Evolutionary conservation across 2,329 filamentous ascomycete species (phyloP).

Genomic region (Alternaria ventricosa): DNA sequence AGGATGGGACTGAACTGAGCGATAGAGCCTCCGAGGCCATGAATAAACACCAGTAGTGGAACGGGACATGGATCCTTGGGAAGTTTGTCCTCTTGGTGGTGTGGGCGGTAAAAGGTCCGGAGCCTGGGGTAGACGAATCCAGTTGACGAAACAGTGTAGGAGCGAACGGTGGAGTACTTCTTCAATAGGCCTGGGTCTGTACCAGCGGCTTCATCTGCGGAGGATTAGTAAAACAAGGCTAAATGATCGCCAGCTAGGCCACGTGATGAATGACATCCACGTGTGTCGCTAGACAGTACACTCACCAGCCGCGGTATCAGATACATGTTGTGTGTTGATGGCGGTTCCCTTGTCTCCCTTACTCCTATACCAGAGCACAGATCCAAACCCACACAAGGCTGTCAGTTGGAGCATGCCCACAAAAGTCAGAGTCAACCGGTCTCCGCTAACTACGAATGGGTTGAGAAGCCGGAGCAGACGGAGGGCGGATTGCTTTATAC

Average conservation of each 20-base stretch:
- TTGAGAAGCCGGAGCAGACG: slow-evolving; percentile 29
- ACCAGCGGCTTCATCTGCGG: slow-evolving; percentile 52
- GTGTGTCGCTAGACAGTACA: slow-evolving; percentile 16
- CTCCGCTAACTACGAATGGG: slow-evolving; percentile 31
- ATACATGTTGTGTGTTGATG: slow-evolving; percentile 25
- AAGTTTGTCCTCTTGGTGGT: slow-evolving; percentile 82
- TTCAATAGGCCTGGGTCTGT: slow-evolving; percentile 82
- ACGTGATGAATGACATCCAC: slow-evolving; percentile 13
- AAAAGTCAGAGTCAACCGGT: slow-evolving; percentile 26
- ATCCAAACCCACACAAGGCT: slow-evolving; percentile 45
- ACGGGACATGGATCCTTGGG: slow-evolving; percentile 74
- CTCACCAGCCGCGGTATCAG: slow-evolving; percentile 35
- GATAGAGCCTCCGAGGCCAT: slow-evolving; percentile 90
- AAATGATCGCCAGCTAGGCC: not conserved
- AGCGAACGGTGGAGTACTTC: slow-evolving; percentile 73
- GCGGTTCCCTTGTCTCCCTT: slow-evolving; percentile 25
- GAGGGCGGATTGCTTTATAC: slow-evolving; percentile 37
- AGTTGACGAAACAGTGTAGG: slow-evolving; percentile 72
- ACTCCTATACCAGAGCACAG: slow-evolving; percentile 45
- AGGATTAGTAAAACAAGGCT: slow-evolving; percentile 13
- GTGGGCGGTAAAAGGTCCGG: slow-evolving; percentile 82
- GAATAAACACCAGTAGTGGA: slow-evolving; percentile 87
- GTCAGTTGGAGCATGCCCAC: slow-evolving; percentile 50
- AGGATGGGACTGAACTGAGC: slow-evolving; percentile 86
- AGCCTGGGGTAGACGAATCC: slow-evolving; percentile 74